A percentile compares a stretch with the other conserved stretches of the same genome.
Evolutionary conservation across 2,329 filamentous ascomycete species (phyloP).

Genomic region (Teratosphaeria pseudoeucalypti): DNA sequence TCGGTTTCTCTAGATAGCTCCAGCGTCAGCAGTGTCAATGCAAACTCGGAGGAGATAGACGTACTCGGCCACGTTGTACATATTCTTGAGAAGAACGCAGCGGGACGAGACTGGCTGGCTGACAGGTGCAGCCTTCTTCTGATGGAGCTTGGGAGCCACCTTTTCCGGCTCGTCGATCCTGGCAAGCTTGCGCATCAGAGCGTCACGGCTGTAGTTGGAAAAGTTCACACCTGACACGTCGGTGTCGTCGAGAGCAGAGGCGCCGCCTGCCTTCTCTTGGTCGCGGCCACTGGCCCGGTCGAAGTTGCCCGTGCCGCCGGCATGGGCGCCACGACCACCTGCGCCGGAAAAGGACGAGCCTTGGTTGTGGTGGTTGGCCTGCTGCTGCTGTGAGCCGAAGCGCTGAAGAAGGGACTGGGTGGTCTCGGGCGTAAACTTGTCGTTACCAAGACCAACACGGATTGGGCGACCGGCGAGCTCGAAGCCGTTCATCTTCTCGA

Average conservation of each 20-base stretch:
- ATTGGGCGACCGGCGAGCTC: conserved; percentile 95
- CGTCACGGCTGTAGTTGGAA: conserved; percentile 97
- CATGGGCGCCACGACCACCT: conserved; percentile 75
- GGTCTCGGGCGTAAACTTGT: conserved; percentile 98
- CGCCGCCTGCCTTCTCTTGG: conserved; percentile 77
- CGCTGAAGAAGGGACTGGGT: conserved; percentile 86
- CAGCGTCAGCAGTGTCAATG: conserved; percentile 7
- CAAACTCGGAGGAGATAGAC: conserved; percentile 29
- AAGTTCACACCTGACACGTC: conserved; percentile 98
- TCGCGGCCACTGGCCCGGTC: conserved; percentile 78
- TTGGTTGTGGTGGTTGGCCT: conserved; percentile 34
- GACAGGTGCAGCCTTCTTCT: conserved; percentile 55
- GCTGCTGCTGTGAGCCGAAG: conserved; percentile 63
- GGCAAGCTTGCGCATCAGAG: conserved; percentile 96
- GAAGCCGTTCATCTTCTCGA: conserved; percentile 99
- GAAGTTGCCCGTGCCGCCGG: conserved; percentile 64
- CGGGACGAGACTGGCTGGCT: conserved; percentile 87
- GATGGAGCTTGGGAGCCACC: conserved; percentile 37
- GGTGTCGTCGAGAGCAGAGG: conserved; percentile 91
- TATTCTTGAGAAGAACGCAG: conserved; percentile 88
- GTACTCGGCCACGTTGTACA: conserved; percentile 88
- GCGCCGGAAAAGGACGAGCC: conserved; percentile 77
- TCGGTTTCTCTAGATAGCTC: conserved; percentile 63
- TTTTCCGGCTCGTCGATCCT: conserved; percentile 81
- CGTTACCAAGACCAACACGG: conserved; percentile 96